Conservation (phyloP, 1,284 basidiomycete genomes). For the Naganishia sp. region DNA sequence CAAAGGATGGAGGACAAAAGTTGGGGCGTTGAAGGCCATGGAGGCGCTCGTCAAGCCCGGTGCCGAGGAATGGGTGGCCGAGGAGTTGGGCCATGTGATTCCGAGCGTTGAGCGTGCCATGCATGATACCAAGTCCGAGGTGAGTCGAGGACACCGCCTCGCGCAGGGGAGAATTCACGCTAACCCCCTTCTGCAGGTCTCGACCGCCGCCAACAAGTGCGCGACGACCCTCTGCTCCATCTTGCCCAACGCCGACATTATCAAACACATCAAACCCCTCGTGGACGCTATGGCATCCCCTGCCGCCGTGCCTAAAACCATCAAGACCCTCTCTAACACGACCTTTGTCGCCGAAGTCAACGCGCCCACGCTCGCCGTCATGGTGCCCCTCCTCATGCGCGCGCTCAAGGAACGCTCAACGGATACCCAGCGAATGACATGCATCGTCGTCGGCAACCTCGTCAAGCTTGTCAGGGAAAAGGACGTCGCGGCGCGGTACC, state of each 20-base stretch:
- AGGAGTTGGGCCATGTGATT: constrained; percentile 77
- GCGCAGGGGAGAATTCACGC: not conserved
- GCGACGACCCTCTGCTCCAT: constrained; percentile 90
- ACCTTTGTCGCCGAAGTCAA: constrained; percentile 98
- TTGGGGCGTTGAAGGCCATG: constrained; percentile 86
- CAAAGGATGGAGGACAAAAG: constrained; percentile 94
- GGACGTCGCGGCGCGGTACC: constrained; percentile 83
- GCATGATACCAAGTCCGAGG: constrained; percentile 97
- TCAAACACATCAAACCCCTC: constrained; percentile 83
- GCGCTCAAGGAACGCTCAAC: constrained; percentile 95
- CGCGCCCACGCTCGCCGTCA: constrained; percentile 90
- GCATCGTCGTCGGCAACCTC: constrained; percentile 93
- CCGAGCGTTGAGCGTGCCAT: constrained; percentile 87
- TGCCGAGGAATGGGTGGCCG: constrained; percentile 78
- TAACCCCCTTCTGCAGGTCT: constrained; percentile 63
- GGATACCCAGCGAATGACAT: constrained; percentile 79
- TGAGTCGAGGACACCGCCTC: constrained; percentile 48
- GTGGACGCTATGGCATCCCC: constrained; percentile 96
- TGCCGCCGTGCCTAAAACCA: constrained; percentile 77
- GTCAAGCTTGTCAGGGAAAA: constrained; percentile 97
- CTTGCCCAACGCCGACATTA: constrained; percentile 90
- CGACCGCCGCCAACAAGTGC: constrained; percentile 83
- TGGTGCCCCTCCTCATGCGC: constrained; percentile 88
- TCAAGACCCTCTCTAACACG: constrained; percentile 87
- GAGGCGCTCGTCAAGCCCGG: constrained; percentile 68